A percentile compares a stretch with the other conserved stretches of the same genome.
phyloP scores from a whole-genome alignment of 345 rosid genomes.

The Limnanthes douglasii region DNA sequence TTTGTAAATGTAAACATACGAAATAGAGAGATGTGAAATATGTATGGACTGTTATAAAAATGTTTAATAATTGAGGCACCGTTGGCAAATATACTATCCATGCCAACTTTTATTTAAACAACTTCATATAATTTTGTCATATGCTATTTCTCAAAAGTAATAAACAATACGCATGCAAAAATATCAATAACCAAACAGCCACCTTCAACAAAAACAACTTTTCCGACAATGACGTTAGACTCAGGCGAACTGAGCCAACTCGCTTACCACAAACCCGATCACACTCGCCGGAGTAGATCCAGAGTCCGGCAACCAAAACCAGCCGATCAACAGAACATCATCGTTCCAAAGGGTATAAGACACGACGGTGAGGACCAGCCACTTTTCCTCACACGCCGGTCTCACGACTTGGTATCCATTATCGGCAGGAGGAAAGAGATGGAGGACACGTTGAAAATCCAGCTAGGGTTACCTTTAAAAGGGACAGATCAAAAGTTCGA shows the following conservation, averaged over 20 bases:
- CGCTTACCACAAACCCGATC: conserved; percentile 6
- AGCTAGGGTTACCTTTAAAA: conserved; percentile 19
- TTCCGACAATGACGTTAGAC: conserved; percentile 4
- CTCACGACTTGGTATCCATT: conserved; percentile 33
- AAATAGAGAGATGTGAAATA: too few relatives aligned
- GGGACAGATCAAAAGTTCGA: conserved; percentile 19
- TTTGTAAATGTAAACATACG: too few relatives aligned
- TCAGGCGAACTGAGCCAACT: conserved; percentile 9
- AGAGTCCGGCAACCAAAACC: conserved; percentile 14
- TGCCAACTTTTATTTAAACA: too few relatives aligned
- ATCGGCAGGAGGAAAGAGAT: conserved; percentile 56
- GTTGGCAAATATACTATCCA: too few relatives aligned
- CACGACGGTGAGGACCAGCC: neutral
- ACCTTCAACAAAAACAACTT: too few relatives aligned
- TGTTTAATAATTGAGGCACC: too few relatives aligned
- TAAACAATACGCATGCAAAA: too few relatives aligned
- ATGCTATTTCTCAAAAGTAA: too few relatives aligned
- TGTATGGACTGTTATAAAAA: too few relatives aligned
- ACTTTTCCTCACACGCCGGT: neutral
- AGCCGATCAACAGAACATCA: conserved; percentile 5
- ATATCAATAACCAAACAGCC: too few relatives aligned
- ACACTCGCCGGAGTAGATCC: conserved; percentile 18
- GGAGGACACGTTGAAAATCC: conserved; percentile 49
- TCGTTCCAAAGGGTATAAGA: conserved; percentile 9
- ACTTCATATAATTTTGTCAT: too few relatives aligned